Evolutionary conservation across 441 rosid species (phyloP).

Genomic region (Cnidoscolus chayamansa): DNA sequence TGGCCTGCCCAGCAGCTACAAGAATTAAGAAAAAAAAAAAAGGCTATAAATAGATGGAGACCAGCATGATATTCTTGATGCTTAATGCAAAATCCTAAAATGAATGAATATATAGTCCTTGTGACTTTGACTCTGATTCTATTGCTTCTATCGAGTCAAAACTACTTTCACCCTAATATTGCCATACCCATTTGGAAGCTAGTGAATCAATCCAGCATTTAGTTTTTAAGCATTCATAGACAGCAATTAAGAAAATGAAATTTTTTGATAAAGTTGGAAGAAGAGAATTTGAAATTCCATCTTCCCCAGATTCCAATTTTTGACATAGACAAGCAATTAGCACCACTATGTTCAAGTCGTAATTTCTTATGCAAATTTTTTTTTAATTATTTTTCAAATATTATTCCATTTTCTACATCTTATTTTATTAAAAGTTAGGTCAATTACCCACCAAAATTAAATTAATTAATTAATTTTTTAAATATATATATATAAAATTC

Average conservation of each 20-base stretch:
- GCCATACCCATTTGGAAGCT: too few relatives aligned
- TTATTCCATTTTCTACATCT: conserved; percentile 25
- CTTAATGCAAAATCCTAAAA: not conserved
- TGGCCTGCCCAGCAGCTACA: too few relatives aligned
- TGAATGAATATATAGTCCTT: not conserved
- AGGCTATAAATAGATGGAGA: not conserved
- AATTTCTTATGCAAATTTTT: conserved; percentile 15
- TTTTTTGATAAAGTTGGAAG: conserved; percentile 18
- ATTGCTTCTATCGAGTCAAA: too few relatives aligned
- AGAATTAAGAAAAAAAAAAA: too few relatives aligned
- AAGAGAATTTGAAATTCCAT: not conserved
- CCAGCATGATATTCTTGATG: not conserved
- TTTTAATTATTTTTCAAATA: conserved; percentile 7
- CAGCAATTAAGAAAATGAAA: not conserved
- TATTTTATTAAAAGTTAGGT: conserved; percentile 32
- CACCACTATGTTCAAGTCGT: conserved; percentile 39
- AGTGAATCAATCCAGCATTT: too few relatives aligned
- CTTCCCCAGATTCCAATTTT: conserved; percentile 26
- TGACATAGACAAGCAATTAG: conserved; percentile 36
- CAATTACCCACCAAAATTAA: conserved; percentile 28
- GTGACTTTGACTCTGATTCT: not conserved
- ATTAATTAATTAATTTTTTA: conserved; percentile 38
- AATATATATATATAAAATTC: conserved; percentile 7
- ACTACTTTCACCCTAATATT: too few relatives aligned
- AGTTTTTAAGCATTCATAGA: too few relatives aligned